Base-by-base conservation (phyloP, 495 filamentous ascomycete genomes). In the Apiosordaria backusii region DNA sequence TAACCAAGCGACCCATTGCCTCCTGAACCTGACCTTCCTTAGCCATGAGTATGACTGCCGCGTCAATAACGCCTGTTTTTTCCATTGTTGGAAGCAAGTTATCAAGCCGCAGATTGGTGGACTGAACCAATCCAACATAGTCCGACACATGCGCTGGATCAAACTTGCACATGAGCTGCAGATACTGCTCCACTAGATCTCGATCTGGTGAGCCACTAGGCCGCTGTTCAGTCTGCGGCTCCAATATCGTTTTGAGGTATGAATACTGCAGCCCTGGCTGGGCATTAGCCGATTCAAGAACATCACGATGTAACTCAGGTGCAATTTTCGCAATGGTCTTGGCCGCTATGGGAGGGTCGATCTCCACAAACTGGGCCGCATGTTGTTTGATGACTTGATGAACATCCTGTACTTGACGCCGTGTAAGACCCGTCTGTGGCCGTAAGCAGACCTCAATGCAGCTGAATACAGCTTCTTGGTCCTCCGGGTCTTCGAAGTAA, bases 1-100 rank as follows among this genome's bases (percentile, higher is more conserved):
- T 82, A 10, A 94, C 83, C 13, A 99, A 86, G 50, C 95, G 87
- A 65, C 87, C 84, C 86, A 99, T 94, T 9, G 92, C 95, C 61
- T 88, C 86, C 64, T 85, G 83, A 15, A 96, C 84, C 74, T 95
- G 88, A 16, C 95, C 96, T 71, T 97, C 95, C 67, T 92, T 84
- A 57, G 93, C 91, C 82, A 98, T 90, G 10, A 99, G 82, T 21
- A 96, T 86, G 24, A 99, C 91, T 1, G 92, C 94, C 15, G 94
- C 95, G 80, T 99, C 96, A 52, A 99, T 86, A 18, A 92, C 92
- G 1, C 93, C 95, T 64, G 88, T 91, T 60, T 88, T 85, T 74
- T 99, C 95, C 81, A 99, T 91, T 1, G 87, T 85, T 4, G 95
- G 92, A 13, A 99, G 80, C 5, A 99, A 82, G 69, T 90, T 85